These are phyloP conservation scores for Lotmaria passim DNA, from an alignment of 208 protist genomes.

Conservation along the genomic window DNA sequence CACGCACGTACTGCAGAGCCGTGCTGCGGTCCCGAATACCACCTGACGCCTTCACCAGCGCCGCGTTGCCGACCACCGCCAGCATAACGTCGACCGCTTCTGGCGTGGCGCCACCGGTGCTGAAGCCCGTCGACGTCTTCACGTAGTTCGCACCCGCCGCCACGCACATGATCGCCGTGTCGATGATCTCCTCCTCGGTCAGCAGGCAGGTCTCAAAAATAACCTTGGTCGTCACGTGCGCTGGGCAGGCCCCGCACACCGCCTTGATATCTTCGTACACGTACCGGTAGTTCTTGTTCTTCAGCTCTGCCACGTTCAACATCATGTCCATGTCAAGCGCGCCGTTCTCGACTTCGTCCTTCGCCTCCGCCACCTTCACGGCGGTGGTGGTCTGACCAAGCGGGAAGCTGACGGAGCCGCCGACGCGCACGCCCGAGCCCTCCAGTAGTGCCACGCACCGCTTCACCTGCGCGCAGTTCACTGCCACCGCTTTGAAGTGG, in stretches of 20 bases:
- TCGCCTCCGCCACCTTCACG: conserved; percentile 88
- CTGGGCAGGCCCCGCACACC: conserved; percentile 58
- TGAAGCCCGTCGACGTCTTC: conserved; percentile 97
- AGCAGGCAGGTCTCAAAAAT: conserved; percentile 95
- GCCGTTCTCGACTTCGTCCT: conserved; percentile 64
- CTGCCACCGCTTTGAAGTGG: conserved; percentile 92
- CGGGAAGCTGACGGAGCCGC: conserved; percentile 90
- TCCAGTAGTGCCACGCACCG: conserved; percentile 55
- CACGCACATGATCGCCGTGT: conserved; percentile 86
- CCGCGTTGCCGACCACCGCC: conserved; percentile 80
- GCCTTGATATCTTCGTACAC: conserved; percentile 90
- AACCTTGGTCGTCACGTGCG: conserved; percentile 75
- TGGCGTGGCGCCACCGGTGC: conserved; percentile 84
- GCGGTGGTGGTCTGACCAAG: conserved; percentile 84
- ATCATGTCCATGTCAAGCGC: conserved; percentile 96
- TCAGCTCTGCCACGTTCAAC: conserved; percentile 90
- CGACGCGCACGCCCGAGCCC: conserved; percentile 63
- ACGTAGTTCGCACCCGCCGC: conserved; percentile 91
- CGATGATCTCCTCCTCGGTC: conserved; percentile 90
- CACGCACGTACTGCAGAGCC: conserved; percentile 82
- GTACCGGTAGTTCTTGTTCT: conserved; percentile 83
- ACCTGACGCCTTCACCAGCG: conserved; percentile 90
- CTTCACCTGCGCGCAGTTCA: conserved; percentile 87
- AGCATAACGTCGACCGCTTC: conserved; percentile 93
- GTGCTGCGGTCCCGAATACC: conserved; percentile 81